A percentile compares a stretch with the other conserved stretches of the same genome.
phyloP scores from a whole-genome alignment of 1,139 yeast genomes.

The Suhomyces yuchorum region DNA sequence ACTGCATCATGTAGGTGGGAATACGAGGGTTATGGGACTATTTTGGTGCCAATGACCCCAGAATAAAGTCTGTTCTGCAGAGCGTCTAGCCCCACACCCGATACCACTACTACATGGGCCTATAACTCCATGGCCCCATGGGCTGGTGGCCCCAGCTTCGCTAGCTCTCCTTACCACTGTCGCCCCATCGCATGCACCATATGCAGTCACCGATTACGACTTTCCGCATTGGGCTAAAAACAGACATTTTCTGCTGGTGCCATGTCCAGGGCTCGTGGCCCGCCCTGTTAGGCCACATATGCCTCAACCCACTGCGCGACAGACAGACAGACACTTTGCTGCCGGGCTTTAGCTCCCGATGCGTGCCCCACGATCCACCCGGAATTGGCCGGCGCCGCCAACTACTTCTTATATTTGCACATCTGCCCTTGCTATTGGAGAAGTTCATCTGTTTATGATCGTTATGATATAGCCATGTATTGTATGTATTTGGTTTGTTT shows the following conservation, averaged over 20 bases:
- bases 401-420: constrained; percentile 4
- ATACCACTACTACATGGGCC: neutral
- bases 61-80: neutral
- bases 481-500: constrained; percentile 10
- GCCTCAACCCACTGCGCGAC: constrained; percentile 3
- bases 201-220: neutral
- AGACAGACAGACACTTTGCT: constrained; percentile 5
- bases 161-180: neutral
- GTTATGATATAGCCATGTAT: constrained; percentile 16
- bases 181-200: neutral
- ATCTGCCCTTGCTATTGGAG: constrained; percentile 1
- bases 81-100: too few relatives aligned
- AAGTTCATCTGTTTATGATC: constrained; percentile 4
- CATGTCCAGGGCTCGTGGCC: neutral
- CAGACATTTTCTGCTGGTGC: neutral
- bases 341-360: constrained; percentile 8
- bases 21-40: too few relatives aligned
- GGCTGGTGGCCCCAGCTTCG: neutral
- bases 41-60: neutral
- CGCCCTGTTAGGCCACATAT: constrained; percentile 2
- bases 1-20: too few relatives aligned
- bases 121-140: neutral
- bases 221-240: neutral
- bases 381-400: constrained; percentile 11
- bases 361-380: constrained; percentile 15